Percentiles rank a stretch among this genome's conserved stretches.
These are phyloP conservation scores for Acacia concinna DNA, from an alignment of 331 rosid species.

Conservation along the genomic window DNA sequence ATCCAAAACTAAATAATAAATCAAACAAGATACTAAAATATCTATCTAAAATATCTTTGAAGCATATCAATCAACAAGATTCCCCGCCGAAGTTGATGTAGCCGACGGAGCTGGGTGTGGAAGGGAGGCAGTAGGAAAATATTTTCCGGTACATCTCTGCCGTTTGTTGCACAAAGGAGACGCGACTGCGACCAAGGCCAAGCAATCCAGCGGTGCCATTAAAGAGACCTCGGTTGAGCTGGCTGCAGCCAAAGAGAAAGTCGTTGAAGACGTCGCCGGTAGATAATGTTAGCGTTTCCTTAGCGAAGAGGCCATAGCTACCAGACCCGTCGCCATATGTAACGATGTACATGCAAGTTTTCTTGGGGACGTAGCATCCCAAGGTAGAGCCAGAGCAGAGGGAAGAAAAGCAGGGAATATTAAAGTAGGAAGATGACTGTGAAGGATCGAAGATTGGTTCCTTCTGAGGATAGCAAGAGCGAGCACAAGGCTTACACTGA, in stretches of 20 bases:
- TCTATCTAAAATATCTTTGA: too few relatives aligned
- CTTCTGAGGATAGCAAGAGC: conserved; percentile 53
- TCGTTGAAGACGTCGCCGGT: conserved; percentile 27
- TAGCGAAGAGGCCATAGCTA: conserved; percentile 52
- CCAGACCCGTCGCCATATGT: conserved; percentile 57
- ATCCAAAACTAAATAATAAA: too few relatives aligned
- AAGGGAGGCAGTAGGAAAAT: conserved; percentile 83
- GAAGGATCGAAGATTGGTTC: conserved; percentile 60
- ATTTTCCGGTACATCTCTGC: conserved; percentile 47
- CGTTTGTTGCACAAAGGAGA: conserved; percentile 72
- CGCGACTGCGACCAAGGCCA: conserved; percentile 64
- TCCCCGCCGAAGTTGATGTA: conserved; percentile 47
- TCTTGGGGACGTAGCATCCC: conserved; percentile 31
- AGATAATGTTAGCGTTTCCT: conserved; percentile 46
- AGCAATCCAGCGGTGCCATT: conserved; percentile 57
- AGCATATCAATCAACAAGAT: too few relatives aligned
- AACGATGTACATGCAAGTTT: not conserved
- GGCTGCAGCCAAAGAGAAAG: conserved; percentile 73
- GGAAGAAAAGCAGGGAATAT: conserved; percentile 44
- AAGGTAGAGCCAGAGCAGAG: conserved; percentile 50
- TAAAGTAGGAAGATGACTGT: conserved; percentile 43
- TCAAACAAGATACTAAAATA: too few relatives aligned
- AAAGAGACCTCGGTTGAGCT: conserved; percentile 48
- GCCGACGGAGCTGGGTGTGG: conserved; percentile 54
- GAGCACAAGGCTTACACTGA: conserved; percentile 70